Evolutionary conservation across 441 rosid genomes (phyloP).

Genomic region (Lepidium campestre): DNA sequence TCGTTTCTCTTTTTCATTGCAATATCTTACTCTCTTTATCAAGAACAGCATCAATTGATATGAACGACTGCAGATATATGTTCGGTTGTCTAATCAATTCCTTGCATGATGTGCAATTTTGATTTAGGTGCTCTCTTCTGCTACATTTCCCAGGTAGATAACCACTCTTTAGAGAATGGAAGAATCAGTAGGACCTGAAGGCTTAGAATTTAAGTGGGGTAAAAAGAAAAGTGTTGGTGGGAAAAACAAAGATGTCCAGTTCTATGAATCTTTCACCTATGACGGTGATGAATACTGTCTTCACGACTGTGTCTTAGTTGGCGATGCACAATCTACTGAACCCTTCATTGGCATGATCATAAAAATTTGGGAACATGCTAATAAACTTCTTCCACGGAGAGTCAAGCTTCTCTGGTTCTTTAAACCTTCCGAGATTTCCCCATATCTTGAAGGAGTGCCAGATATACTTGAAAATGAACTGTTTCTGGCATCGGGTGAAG

Average conservation of each 20-base stretch:
- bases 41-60: background rate
- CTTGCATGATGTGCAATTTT: slow-evolving; percentile 1
- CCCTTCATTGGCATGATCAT: slow-evolving; percentile 71
- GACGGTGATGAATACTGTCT: slow-evolving; percentile 66
- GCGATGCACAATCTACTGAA: slow-evolving; percentile 30
- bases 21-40: background rate
- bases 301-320: slow-evolving; percentile 59
- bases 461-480: slow-evolving; percentile 49
- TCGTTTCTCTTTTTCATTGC: background rate
- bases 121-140: background rate
- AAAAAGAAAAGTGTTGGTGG: slow-evolving; percentile 58
- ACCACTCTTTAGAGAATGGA: slow-evolving; percentile 40
- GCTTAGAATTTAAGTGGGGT: slow-evolving; percentile 71
- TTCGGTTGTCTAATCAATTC: background rate
- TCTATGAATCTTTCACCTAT: slow-evolving; percentile 64
- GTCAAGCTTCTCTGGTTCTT: slow-evolving; percentile 81
- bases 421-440: slow-evolving; percentile 55
- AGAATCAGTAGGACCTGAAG: slow-evolving; percentile 33
- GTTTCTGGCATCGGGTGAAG: slow-evolving; percentile 83
- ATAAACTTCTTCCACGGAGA: slow-evolving; percentile 35
- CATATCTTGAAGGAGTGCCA: slow-evolving; percentile 36
- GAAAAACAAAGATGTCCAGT: slow-evolving; percentile 52
- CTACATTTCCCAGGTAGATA: slow-evolving; percentile 13
- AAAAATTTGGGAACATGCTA: slow-evolving; percentile 63
- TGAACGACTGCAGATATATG: background rate